Percentiles rank a stretch among this genome's conserved stretches.
These are phyloP conservation scores for Rhodotorula sp. DNA, from an alignment of 1,284 basidiomycete species.

Conservation along the genomic window DNA sequence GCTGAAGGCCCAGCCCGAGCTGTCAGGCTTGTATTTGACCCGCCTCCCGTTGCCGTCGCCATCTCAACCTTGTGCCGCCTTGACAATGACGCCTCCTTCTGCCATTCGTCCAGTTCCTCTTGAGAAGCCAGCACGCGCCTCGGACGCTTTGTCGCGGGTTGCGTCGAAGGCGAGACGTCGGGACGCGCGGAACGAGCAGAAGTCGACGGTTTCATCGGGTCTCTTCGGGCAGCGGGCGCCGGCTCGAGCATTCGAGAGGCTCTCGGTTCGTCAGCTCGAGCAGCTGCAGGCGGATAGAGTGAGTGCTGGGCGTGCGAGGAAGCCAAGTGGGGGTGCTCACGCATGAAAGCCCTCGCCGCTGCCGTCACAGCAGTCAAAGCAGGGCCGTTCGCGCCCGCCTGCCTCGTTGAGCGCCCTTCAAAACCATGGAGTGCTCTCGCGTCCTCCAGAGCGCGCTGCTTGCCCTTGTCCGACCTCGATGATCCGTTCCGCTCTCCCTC, in stretches of 20 bases:
- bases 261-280: too few species aligned
- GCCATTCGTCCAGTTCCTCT: slow-evolving; percentile 6
- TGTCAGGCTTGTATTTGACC: too few species aligned
- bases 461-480: too few species aligned
- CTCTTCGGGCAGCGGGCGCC: not conserved
- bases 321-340: not conserved
- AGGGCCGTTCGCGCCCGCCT: too few species aligned
- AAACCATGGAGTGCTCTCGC: too few species aligned
- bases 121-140: slow-evolving; percentile 11
- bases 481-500: too few species aligned
- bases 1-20: too few species aligned
- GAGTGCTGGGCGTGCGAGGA: not conserved
- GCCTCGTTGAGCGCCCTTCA: too few species aligned
- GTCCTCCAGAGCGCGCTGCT: not conserved
- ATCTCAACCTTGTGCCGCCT: not conserved
- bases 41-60: not conserved
- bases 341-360: not conserved
- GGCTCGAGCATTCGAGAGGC: not conserved
- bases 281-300: not conserved
- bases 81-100: not conserved
- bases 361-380: not conserved
- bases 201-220: too few species aligned
- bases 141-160: not conserved
- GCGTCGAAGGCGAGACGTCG: not conserved
- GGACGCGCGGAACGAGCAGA: not conserved